Percentiles rank a stretch among this genome's conserved stretches.
phyloP scores from a whole-genome alignment of 1,284 basidiomycete genomes.

The Moesziomyces antarcticus region DNA sequence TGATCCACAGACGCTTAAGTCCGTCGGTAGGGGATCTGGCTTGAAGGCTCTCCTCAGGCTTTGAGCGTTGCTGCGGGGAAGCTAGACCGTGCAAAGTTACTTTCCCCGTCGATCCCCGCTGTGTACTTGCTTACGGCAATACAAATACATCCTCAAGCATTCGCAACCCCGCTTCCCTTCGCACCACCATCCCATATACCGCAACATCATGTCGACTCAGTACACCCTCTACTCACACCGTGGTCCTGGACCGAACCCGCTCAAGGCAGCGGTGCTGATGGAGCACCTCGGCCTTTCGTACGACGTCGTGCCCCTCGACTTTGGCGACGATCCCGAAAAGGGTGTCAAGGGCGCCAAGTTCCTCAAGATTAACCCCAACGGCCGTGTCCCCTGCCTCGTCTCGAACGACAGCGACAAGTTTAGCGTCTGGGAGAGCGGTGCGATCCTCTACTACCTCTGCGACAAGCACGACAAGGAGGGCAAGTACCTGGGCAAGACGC shows the following conservation, averaged over 20 bases:
- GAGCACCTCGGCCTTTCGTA: constrained; percentile 59
- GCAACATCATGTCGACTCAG: constrained; percentile 30
- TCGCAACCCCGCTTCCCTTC: no score
- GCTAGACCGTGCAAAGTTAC: background rate
- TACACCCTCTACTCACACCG: constrained; percentile 61
- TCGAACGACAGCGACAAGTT: constrained; percentile 58
- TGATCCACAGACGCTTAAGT: constrained; percentile 1
- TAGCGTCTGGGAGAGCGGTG: constrained; percentile 57
- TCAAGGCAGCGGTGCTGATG: constrained; percentile 57
- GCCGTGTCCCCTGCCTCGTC: constrained; percentile 57
- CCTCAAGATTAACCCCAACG: constrained; percentile 58
- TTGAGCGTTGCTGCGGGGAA: background rate
- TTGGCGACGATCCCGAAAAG: constrained; percentile 54
- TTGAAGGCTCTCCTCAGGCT: background rate
- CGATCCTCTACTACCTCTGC: constrained; percentile 58
- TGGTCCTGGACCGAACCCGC: constrained; percentile 59
- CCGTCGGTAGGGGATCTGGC: background rate
- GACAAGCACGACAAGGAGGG: constrained; percentile 56
- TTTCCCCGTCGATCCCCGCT: background rate
- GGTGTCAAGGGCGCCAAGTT: constrained; percentile 62
- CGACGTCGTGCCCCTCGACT: constrained; percentile 52
- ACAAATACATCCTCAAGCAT: background rate
- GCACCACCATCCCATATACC: background rate
- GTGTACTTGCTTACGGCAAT: background rate
- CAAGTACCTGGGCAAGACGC: constrained; percentile 42